phyloP scores from a whole-genome alignment of 75 land plant species.

The Cryptomeria japonica region DNA sequence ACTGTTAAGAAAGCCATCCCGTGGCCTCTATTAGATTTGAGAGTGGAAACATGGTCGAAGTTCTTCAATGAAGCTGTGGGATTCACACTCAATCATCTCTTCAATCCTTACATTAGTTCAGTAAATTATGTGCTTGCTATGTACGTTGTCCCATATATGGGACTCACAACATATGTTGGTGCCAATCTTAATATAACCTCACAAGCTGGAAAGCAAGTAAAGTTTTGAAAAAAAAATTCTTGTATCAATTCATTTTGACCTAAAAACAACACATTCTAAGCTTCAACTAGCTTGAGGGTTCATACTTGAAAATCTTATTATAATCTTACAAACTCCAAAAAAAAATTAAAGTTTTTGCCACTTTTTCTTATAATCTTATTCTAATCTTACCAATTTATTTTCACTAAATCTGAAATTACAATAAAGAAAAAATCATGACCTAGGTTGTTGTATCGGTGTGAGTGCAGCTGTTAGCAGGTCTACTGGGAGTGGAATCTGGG shows the following conservation, averaged over 20 bases:
- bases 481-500: slow-evolving; percentile 72
- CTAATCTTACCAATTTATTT: too few species aligned
- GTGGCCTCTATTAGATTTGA: slow-evolving; percentile 40
- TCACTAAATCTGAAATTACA: too few species aligned
- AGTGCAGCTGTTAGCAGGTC: slow-evolving; percentile 47
- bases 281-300: too few species aligned
- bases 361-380: too few species aligned
- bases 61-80: slow-evolving; percentile 40
- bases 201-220: slow-evolving; percentile 32
- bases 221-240: too few species aligned
- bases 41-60: slow-evolving; percentile 21
- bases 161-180: slow-evolving; percentile 46
- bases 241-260: neutral
- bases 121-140: slow-evolving; percentile 41
- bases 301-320: too few species aligned
- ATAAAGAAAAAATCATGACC: too few species aligned
- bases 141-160: slow-evolving; percentile 49
- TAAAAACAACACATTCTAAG: neutral
- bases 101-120: slow-evolving; percentile 43
- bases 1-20: slow-evolving; percentile 27
- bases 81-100: slow-evolving; percentile 32
- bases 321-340: too few species aligned
- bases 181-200: slow-evolving; percentile 28
- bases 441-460: neutral
- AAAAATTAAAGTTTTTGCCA: too few species aligned